Evolutionary conservation across 352 stramenopile genomes (phyloP), one percentile per base, ranked within the genome.

Genomic region (Lagenidium sp.): DNA sequence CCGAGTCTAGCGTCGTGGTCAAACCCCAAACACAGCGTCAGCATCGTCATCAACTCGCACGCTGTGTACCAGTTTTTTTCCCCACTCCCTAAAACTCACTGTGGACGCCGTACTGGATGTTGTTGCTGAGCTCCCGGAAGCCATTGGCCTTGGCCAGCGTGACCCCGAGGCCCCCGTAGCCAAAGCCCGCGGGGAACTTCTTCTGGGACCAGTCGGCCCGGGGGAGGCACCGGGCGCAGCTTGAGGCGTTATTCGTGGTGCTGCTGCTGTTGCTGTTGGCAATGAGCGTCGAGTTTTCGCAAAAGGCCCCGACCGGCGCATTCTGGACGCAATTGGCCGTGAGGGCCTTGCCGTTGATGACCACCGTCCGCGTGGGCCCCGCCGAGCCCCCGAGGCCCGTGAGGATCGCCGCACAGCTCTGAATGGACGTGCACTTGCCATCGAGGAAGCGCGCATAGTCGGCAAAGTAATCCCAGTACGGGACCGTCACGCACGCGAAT

Each of bases 401-500:
- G n/a, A 85, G 36, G 22, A 88, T 82, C 10, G 47, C 57, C 31
- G 75, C 84, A 42, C 75, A 91, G 41, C 60, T 44, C 41, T 81
- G 53, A 15, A 86, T 58, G 0, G 50, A 63, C 8, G 47, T 51
- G 42, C 75, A 87, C 13, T 40, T 13, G n/a, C 50, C 47, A 1
- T 52, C 20, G 6, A 67, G 37, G 6, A 60, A 49, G 34, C 65
- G 71, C 11, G 72, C 75, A 39, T 68, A 85, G 52, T 86, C 76
- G 0, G 69, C 54, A 31, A 81, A 85, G 43, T 80, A 81, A 57
- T 91, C 68, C 73, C 74, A 91, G 55, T 89, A 91, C 19, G 79
- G 76, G 19, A 87, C 60, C 21, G 73, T 88, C 20, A 91, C 26
- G 34, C 72, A 87, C 12, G 68, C 74, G 46, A 68, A 91, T 16